A percentile compares a stretch with the other conserved stretches of the same genome.
Conservation (phyloP, 805 yeast genomes). For the Candida boleticola region DNA sequence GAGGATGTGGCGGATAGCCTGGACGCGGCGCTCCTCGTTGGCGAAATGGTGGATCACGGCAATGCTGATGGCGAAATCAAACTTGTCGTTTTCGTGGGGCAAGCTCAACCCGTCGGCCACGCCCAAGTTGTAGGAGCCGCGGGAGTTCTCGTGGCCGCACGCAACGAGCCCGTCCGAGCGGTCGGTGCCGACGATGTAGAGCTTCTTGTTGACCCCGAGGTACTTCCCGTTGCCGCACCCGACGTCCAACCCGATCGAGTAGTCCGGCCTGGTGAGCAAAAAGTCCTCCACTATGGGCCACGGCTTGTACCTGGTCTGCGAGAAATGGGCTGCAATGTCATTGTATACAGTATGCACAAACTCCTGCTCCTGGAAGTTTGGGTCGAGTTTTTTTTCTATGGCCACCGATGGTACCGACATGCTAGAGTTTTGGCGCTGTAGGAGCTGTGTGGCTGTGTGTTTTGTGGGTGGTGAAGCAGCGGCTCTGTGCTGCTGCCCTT, state of each 20-base stretch:
- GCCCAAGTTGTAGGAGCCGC: conserved; percentile 50
- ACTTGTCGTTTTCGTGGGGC: conserved; percentile 35
- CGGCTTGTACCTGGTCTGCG: conserved; percentile 91
- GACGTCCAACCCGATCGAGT: conserved; percentile 81
- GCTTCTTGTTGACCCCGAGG: conserved; percentile 62
- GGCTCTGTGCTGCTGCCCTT: no score
- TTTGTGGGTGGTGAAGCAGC: no score
- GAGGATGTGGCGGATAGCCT: conserved; percentile 70
- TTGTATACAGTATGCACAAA: conserved; percentile 92
- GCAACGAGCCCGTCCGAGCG: conserved; percentile 65
- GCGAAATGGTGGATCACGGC: conserved; percentile 96
- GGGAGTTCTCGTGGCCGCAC: conserved; percentile 53
- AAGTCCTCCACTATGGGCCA: conserved; percentile 93
- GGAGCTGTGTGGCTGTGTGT: no score
- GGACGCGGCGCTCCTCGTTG: conserved; percentile 73
- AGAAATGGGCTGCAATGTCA: conserved; percentile 88
- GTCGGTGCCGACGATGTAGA: conserved; percentile 73
- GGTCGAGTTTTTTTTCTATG: conserved; percentile 32
- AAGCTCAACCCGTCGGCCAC: conserved; percentile 77
- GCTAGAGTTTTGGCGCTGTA: no score
- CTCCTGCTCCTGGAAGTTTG: conserved; percentile 63
- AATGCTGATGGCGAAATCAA: conserved; percentile 88
- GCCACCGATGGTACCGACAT: conserved; percentile 36
- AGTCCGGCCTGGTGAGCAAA: conserved; percentile 45
- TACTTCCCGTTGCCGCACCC: conserved; percentile 99